Base-by-base conservation (phyloP, 805 yeast species). In the Kodamaea hsintzibuensis region DNA sequence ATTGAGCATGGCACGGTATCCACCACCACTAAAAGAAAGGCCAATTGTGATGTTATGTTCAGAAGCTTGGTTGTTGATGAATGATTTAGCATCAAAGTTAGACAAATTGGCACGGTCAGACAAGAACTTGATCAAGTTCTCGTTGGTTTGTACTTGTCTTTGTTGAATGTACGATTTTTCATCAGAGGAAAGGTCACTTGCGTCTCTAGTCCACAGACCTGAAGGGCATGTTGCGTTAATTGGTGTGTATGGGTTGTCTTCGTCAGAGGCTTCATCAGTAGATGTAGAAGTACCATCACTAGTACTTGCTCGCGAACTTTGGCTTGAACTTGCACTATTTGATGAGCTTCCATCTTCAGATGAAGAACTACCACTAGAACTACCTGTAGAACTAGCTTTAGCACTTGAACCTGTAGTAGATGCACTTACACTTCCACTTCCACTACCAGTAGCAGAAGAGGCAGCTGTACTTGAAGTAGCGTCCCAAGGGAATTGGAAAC, bases 1-100 rank as follows among this genome's bases (percentile, higher is more conserved):
- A n/a, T 33, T 39, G 38, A 59, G 67, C 68, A 70, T 75, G 42
- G 74, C 73, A 50, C 71, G 65, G 52, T 64, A 74, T 55, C 68
- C 76, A 52, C 68, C 79, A 53, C 69, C 72, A 58, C 66, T 52
- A 70, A 75, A 60, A 55, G 78, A 62, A 57, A 73, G 53, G 2
- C 64, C 68, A n/a, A 66, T 58, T 42, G 61, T 66, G 56, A 65
- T 64, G 43, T 64, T 73, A 55, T 65, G 71, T 7, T 47, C 30
- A 1, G 58, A 49, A 5, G 67, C 47, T 38, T 63, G 51, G 16
- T 60, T 52, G 42, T 61, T 56, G 17, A 73, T 60, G 53, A 71
- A 74, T 10, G 51, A 46, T 27, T 60, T 58, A 9, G 74, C 73
- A 51, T 74, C 66, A 50, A 74, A 73, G 51, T 71, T 66, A 2